Percentiles rank a stretch among this genome's conserved stretches.
Evolutionary conservation across 176 grass and related monocot genomes (phyloP).

Genomic region (Oropetium thomaeum): DNA sequence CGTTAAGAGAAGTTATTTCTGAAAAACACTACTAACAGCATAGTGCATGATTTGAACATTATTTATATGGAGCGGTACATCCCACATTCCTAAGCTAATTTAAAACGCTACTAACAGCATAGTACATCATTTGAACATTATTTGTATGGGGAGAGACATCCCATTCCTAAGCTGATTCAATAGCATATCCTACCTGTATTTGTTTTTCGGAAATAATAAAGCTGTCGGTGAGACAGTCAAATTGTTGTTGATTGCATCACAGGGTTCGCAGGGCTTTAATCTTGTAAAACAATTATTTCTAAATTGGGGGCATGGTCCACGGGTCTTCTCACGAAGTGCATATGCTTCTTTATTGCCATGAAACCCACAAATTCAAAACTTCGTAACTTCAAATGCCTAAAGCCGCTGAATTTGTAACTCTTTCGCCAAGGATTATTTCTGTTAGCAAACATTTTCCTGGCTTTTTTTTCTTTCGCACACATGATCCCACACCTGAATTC

Average conservation of each 20-base stretch:
- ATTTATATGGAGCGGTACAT: too few species aligned
- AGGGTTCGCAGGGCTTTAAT: background rate
- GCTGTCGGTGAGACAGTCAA: background rate
- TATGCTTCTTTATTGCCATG: background rate
- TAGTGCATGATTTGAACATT: too few species aligned
- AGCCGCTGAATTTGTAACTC: background rate
- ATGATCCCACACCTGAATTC: background rate
- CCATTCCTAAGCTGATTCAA: background rate
- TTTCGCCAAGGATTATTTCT: background rate
- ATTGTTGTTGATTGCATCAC: background rate
- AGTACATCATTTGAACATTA: too few species aligned
- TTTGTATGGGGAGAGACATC: background rate
- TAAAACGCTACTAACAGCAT: too few species aligned
- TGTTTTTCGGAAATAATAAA: background rate
- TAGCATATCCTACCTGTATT: background rate
- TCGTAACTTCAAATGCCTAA: background rate
- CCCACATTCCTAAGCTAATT: too few species aligned
- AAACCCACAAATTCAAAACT: constrained; percentile 8
- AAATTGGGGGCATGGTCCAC: background rate
- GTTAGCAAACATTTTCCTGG: background rate
- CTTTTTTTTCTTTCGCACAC: background rate
- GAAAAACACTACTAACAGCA: too few species aligned
- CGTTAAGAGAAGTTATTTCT: too few species aligned
- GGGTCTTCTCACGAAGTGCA: background rate
- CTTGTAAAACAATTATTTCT: background rate